Base-by-base conservation (phyloP, 352 stramenopile species). In the Globisporangium uncinulatum region DNA sequence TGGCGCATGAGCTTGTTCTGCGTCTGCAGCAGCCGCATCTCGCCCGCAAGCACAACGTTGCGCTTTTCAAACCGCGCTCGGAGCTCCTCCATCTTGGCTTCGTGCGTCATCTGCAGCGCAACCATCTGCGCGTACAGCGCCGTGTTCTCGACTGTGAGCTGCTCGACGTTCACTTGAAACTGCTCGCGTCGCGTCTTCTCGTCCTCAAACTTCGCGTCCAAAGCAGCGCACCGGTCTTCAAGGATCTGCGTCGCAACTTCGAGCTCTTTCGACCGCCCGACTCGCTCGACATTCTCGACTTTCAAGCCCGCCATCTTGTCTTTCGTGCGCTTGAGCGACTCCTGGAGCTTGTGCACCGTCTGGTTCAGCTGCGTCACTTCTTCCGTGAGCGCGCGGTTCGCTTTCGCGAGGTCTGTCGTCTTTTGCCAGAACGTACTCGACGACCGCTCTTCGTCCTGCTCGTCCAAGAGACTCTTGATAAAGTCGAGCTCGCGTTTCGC, bases 81-180 rank as follows among this genome's bases (percentile, higher is more conserved):
- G 48, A 89, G 48, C 56, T 94, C 83, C 60, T 95, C 83, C 71
- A 89, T 84, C 61, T 90, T 90, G 1, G 80, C 79, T 59, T 92
- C 82, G 49, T 92, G 78, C 0, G 79, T 89, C 7, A 82, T 87
- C 66, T 94, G 82, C 24, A 93, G 34, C 41, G 83, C 83, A 31
- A 92, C 81, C 86, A 95, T 92, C 62, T 93, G 83, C 11, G 83
- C 84, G 50, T 95, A 92, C 59, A 94, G 46, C 5, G 86, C 82
- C 9, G 81, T 94, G 56, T 93, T 95, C 47, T 94, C 85, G 19
- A 90, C 79, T 3, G 83, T 90, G 14, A 94, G 57, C 55, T 94
- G 85, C 64, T 94, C 81, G 11, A 91, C 77, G 32, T 87, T 84
- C n/a, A 94, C 79, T 61, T 94, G 80, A 58, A 94, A 94, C 51